Evolutionary conservation across 306 rosid species (phyloP), one percentile per base, ranked within the genome.

Genomic region (Parietaria judaica): DNA sequence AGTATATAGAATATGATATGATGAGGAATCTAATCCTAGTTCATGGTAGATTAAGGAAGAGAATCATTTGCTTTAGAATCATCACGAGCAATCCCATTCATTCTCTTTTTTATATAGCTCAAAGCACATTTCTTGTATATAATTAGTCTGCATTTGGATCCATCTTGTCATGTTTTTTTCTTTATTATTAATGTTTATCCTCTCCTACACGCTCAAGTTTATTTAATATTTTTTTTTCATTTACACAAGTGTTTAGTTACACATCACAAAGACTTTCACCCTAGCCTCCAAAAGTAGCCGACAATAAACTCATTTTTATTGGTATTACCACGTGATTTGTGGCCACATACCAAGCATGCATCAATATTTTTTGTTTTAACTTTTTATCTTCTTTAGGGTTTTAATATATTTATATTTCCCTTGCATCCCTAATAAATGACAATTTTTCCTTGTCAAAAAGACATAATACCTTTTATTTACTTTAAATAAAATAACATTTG

Each of bases 301-400:
- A 92, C 96, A 88, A 23, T 23, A 23, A 81, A 82, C 94, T 86
- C 88, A 82, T 88, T 86, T 63, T 74, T 78, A 70, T 76, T 68
- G 77, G 68, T 70, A 75, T 59, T 70, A 71, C 79, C 94, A 91
- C 78, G 95, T 85, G 95, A 84, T 82, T 81, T 87, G 84, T 80
- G 84, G 84, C 82, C 84, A 74, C 81, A 76, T 49, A 81, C 85
- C 82, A 54, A 74, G 76, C 83, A 78, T 72, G 80, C 72, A 69
- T 69, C 68, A 51, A 65, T 65, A 83, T 77, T 69, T 76, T 63
- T 70, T 68, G 85, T 66, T 23, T 83, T 65, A 69, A 66, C 69
- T 79, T 72, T 78, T 74, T 49, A 49, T 49, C 13, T 10, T 49
- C 5, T 49, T 49, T 49, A 7, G 53, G 53, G 15, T 49, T 49